These are phyloP conservation scores for Wallacemonas sp. DNA, from an alignment of 208 protist genomes.

Conservation along the genomic window DNA sequence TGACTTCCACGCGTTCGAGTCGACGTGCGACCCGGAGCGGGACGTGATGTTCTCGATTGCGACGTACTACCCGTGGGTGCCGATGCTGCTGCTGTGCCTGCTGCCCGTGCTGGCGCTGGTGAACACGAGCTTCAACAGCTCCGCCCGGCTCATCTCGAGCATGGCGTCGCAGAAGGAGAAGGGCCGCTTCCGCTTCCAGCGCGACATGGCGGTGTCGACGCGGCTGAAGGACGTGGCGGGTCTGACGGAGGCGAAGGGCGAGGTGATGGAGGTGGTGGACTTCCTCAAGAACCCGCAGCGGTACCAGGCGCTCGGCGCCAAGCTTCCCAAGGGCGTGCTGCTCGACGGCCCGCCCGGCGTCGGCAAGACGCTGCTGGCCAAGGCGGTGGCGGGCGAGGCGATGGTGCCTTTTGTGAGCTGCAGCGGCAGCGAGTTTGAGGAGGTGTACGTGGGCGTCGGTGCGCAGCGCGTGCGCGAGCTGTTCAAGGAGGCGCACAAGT, in stretches of 20 bases:
- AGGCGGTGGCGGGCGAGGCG: slow-evolving; percentile 87
- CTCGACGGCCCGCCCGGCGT: slow-evolving; percentile 96
- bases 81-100: slow-evolving; percentile 77
- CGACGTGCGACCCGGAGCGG: slow-evolving; percentile 53
- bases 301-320: slow-evolving; percentile 93
- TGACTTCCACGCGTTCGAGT: slow-evolving; percentile 68
- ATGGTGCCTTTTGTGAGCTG: slow-evolving; percentile 96
- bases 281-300: slow-evolving; percentile 94
- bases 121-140: slow-evolving; percentile 52
- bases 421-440: slow-evolving; percentile 95
- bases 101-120: slow-evolving; percentile 58
- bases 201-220: slow-evolving; percentile 63
- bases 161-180: slow-evolving; percentile 47
- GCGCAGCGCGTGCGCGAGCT: slow-evolving; percentile 94
- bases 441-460: slow-evolving; percentile 97
- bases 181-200: slow-evolving; percentile 72
- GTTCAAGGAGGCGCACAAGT: slow-evolving; percentile 91
- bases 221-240: slow-evolving; percentile 80
- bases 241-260: slow-evolving; percentile 83
- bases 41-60: slow-evolving; percentile 58
- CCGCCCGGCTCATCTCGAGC: slow-evolving; percentile 26
- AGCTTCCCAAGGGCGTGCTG: slow-evolving; percentile 96
- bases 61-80: slow-evolving; percentile 77
- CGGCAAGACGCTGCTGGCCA: slow-evolving; percentile 93
- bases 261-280: slow-evolving; percentile 94